These are phyloP conservation scores for Cyclotella kingstonii DNA, from an alignment of 108 stramenopile species.

Conservation along the genomic window DNA sequence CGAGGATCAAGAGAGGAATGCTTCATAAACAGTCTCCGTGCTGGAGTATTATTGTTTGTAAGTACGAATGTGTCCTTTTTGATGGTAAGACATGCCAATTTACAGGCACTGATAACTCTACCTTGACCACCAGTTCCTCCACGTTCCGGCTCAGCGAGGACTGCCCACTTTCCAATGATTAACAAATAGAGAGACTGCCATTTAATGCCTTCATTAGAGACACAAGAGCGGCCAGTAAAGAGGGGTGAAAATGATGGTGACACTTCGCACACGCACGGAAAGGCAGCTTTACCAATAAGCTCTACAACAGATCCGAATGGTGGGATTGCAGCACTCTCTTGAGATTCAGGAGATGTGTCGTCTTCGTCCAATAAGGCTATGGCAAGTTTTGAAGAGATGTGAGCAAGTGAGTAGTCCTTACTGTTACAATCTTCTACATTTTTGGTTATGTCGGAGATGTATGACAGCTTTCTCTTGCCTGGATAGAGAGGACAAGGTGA, in stretches of 20 bases:
- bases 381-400: constrained; percentile 39
- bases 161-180: constrained; percentile 54
- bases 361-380: constrained; percentile 38
- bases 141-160: constrained; percentile 73
- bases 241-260: constrained; percentile 51
- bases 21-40: constrained; percentile 65
- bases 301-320: constrained; percentile 55
- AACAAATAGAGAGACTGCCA: constrained; percentile 89
- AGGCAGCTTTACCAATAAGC: constrained; percentile 61
- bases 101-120: constrained; percentile 61
- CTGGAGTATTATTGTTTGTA: constrained; percentile 53
- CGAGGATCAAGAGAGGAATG: constrained; percentile 53
- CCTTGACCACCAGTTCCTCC: constrained; percentile 60
- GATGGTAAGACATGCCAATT: constrained; percentile 48
- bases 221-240: constrained; percentile 62
- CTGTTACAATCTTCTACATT: constrained; percentile 1
- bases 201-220: constrained; percentile 74
- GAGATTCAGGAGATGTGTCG: constrained; percentile 14
- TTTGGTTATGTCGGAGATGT: constrained; percentile 2
- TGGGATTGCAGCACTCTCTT: constrained; percentile 15
- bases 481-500: neutral
- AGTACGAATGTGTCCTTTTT: constrained; percentile 47
- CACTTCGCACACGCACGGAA: constrained; percentile 87
- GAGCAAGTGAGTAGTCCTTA: constrained; percentile 17
- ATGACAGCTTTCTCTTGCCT: constrained; percentile 3